Conservation (phyloP, 2,329 filamentous ascomycete species). For the Triangularia setosa region DNA sequence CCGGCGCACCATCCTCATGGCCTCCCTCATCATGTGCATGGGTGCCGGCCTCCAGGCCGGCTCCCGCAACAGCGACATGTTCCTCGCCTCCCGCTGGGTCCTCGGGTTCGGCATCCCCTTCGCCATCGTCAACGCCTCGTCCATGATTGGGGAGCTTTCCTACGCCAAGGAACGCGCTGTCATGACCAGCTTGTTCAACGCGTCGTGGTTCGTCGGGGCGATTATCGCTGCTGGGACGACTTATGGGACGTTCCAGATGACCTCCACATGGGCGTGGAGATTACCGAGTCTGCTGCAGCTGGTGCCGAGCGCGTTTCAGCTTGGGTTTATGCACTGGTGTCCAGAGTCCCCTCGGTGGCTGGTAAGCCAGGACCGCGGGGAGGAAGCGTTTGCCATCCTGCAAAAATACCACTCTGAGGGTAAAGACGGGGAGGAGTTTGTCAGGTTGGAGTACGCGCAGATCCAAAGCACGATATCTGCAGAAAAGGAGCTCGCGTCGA, state of each 20-base stretch:
- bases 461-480: conserved; percentile 49
- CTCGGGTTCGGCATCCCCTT: conserved; percentile 35
- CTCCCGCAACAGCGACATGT: conserved; percentile 30
- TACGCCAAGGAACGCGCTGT: conserved; percentile 33
- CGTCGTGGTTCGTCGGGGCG: conserved; percentile 30
- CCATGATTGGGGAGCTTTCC: conserved; percentile 35
- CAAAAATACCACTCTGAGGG: conserved; percentile 56
- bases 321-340: conserved; percentile 32
- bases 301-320: conserved; percentile 27
- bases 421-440: conserved; percentile 47
- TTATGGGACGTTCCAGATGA: conserved; percentile 33
- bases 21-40: conserved; percentile 34
- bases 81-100: conserved; percentile 32
- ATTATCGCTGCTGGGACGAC: conserved; percentile 36
- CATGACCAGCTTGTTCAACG: conserved; percentile 32
- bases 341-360: conserved; percentile 51
- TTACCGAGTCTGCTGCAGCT: conserved; percentile 32
- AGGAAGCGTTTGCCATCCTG: conserved; percentile 53
- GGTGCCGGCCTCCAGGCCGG: conserved; percentile 36
- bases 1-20: conserved; percentile 33
- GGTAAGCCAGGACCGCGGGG: conserved; percentile 46
- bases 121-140: conserved; percentile 33
- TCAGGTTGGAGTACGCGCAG: conserved; percentile 53
- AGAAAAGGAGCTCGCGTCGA: conserved; percentile 42
- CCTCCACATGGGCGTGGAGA: conserved; percentile 35